Conservation (phyloP, 306 rosid species). For the Ceratonia siliqua region DNA sequence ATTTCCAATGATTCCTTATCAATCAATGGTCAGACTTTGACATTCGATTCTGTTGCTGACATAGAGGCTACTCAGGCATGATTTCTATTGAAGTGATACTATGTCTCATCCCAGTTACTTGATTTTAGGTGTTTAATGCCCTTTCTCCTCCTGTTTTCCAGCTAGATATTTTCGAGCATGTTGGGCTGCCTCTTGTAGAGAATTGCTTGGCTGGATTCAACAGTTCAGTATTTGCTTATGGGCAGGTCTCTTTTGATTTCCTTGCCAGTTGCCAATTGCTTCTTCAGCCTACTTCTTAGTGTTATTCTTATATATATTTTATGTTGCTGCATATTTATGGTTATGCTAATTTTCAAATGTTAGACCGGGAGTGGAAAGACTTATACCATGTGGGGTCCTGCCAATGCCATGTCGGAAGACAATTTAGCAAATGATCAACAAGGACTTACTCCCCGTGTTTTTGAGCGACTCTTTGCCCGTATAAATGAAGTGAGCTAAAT, state of each 20-base stretch:
- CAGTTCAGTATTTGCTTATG: conserved; percentile 88
- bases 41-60: conserved; percentile 75
- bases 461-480: conserved; percentile 79
- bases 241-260: conserved; percentile 57
- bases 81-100: conserved; percentile 9
- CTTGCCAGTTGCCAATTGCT: neutral
- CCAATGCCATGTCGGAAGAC: conserved; percentile 64
- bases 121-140: neutral
- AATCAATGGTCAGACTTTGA: conserved; percentile 75
- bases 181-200: conserved; percentile 85
- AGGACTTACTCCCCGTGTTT: conserved; percentile 84
- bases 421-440: conserved; percentile 53
- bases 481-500: conserved; percentile 57
- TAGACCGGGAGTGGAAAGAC: conserved; percentile 97
- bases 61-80: conserved; percentile 72
- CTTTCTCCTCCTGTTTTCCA: conserved; percentile 36
- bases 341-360: conserved; percentile 21
- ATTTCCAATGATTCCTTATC: conserved; percentile 58
- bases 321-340: neutral
- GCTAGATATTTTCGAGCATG: conserved; percentile 81
- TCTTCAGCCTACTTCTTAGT: neutral
- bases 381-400: conserved; percentile 99
- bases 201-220: conserved; percentile 91
- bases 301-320: neutral
- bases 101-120: conserved; percentile 7